Base-by-base conservation (phyloP, 2,329 filamentous ascomycete genomes). In the Fonsecaea nubica region DNA sequence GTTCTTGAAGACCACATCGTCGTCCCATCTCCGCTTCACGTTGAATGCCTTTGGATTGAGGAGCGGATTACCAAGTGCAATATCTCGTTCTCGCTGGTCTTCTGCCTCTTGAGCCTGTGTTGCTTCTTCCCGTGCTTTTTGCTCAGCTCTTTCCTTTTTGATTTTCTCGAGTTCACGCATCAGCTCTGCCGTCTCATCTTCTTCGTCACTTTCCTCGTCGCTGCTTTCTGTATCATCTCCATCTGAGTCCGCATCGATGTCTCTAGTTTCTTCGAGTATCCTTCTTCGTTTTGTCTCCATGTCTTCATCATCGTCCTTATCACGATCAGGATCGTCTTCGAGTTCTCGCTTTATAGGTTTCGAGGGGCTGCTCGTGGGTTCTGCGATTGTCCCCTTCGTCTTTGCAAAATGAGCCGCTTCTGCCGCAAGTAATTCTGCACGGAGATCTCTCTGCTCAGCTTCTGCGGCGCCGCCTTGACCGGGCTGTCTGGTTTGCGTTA, bases 1-100 rank as follows among this genome's bases (percentile, higher is more conserved):
- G 79, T 99, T 99, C 83, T 97, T 98, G 82, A 99, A 99, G 2
- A 99, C 93, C 12, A 99, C 95, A 77, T 99, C 95, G 74, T 99
- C 95, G 74, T 99, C 95, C 95, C 95, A 99, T 73, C 93, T 82
- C 12, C 77, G 74, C 71, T 97, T 97, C 75, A 97, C 89, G 65
- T 90, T 93, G 77, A 96, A 98, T 73, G 97, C 93, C 77, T 92
- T 91, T 58, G 85, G 77, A 73, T 98, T 97, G 64, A 99, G 85
- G 59, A 99, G 81, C 45, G 95, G 95, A 77, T 99, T 99, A 6
- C 95, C 95, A 50, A 91, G 83, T 40, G 95, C 94, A 74, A 98
- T 96, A 74, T 97, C 92, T 71, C 89, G 86, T 79, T 97, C 94
- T 67, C 92, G 86, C 75, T 90, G 87, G 75, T 94, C 93, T 75